Percentiles rank a stretch among this genome's conserved stretches.
Conservation (phyloP, 257 asterid genomes). For the Solanum lycopersicoides region DNA sequence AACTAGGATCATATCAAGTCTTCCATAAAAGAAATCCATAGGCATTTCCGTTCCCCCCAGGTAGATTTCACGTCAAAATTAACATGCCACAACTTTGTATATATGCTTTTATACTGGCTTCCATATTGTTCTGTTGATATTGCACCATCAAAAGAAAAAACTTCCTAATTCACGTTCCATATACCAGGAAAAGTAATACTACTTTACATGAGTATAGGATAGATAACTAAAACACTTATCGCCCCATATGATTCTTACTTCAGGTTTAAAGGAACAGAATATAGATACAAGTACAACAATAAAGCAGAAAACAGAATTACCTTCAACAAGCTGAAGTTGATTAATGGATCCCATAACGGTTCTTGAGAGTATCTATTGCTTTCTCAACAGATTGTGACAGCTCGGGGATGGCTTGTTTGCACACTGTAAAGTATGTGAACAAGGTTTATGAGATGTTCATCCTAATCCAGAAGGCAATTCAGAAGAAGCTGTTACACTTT, state of each 20-base stretch:
- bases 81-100: neutral
- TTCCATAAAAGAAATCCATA: neutral
- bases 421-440: conserved; percentile 34
- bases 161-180: neutral
- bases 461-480: neutral
- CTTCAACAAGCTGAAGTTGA: conserved; percentile 17
- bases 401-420: conserved; percentile 60
- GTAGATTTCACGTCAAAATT: neutral
- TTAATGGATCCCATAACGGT: conserved; percentile 57
- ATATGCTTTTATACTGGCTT: neutral
- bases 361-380: conserved; percentile 52
- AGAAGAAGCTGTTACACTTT: neutral
- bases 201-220: neutral
- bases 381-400: conserved; percentile 59
- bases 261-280: neutral
- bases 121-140: neutral
- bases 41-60: neutral
- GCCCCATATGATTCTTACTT: neutral
- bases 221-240: neutral
- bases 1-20: neutral
- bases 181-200: neutral
- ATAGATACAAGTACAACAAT: neutral
- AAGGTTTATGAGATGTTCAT: neutral
- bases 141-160: neutral
- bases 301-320: neutral